Evolutionary conservation across 2,329 filamentous ascomycete species (phyloP).

Genomic region (Fusarium acutatum): DNA sequence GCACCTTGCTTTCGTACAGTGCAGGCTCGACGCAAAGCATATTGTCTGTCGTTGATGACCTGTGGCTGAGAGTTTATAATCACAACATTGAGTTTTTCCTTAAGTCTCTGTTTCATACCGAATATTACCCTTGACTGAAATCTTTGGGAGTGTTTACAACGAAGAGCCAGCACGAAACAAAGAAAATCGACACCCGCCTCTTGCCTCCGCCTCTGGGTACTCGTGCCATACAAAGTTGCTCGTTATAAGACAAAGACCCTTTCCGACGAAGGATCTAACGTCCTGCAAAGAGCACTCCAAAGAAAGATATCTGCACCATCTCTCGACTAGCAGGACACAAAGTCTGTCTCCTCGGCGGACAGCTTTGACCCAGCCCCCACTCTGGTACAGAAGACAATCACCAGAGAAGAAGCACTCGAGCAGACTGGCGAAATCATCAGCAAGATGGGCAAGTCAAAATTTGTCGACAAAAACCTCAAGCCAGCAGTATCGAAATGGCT

Average conservation of each 20-base stretch:
- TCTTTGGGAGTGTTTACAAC: fast-evolving
- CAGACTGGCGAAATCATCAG: fast-evolving
- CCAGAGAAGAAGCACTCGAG: background rate
- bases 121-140: fast-evolving
- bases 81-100: background rate
- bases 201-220: background rate
- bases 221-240: fast-evolving
- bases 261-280: fast-evolving
- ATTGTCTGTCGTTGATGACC: background rate
- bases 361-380: background rate
- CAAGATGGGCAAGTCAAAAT: background rate
- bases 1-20: fast-evolving
- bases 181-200: background rate
- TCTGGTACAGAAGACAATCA: background rate
- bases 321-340: background rate
- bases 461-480: background rate
- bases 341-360: background rate
- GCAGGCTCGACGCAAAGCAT: too few species aligned
- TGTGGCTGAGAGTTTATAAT: background rate
- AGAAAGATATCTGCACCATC: background rate
- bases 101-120: background rate
- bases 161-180: fast-evolving
- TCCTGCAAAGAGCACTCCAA: background rate
- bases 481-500: background rate
- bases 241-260: fast-evolving